Conservation (phyloP, 1,284 basidiomycete genomes). For the Ustilago bromivora region DNA sequence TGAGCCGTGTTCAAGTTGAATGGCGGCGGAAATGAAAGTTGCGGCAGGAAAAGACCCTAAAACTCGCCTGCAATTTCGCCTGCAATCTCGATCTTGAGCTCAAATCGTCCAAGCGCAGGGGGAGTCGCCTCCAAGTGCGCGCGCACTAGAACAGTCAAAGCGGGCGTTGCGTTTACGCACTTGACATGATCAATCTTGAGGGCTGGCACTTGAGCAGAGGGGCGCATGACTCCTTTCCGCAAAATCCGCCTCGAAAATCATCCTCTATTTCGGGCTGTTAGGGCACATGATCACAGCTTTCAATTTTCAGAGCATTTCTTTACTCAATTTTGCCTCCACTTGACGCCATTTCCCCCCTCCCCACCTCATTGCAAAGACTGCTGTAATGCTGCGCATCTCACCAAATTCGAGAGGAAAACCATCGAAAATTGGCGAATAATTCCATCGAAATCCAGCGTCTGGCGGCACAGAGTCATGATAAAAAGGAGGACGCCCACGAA, state of each 20-base stretch:
- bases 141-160: conserved; percentile 7
- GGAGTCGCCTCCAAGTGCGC: conserved; percentile 15
- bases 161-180: background rate
- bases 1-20: background rate
- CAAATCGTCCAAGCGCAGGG: background rate
- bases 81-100: background rate
- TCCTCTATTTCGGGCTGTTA: background rate
- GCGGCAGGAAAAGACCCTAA: conserved; percentile 2
- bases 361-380: background rate
- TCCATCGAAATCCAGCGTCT: too few relatives aligned
- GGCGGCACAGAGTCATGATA: too few relatives aligned
- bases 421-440: conserved; percentile 27
- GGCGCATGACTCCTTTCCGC: conserved; percentile 43
- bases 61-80: background rate
- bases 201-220: too few relatives aligned
- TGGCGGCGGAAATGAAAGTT: background rate
- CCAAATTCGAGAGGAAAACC: conserved; percentile 1
- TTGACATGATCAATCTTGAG: too few relatives aligned
- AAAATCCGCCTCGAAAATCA: conserved; percentile 1
- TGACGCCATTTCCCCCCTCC: background rate
- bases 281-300: conserved; percentile 13
- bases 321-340: conserved; percentile 5
- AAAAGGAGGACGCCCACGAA: too few relatives aligned
- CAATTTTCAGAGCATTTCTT: background rate
- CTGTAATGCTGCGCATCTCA: background rate